These are phyloP conservation scores for Pleurostoma richardsiae DNA, from an alignment of 2,329 filamentous ascomycete genomes.

Conservation along the genomic window DNA sequence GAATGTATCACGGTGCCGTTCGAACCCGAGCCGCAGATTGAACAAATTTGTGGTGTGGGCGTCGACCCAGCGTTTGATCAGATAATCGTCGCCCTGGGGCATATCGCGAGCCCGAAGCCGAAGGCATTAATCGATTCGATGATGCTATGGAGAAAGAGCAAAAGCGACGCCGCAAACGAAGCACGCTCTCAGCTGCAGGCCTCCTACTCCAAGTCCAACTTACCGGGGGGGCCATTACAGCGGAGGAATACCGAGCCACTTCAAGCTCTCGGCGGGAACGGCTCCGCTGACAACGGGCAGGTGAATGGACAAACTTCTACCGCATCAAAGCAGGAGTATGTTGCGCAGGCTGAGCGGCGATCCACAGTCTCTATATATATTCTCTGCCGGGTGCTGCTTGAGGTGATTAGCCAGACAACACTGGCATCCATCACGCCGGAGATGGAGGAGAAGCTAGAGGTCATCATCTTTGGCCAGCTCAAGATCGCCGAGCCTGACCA, in stretches of 20 bases:
- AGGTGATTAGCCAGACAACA: conserved; percentile 88
- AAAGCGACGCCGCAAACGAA: conserved; percentile 80
- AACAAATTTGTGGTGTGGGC: conserved; percentile 84
- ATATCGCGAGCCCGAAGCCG: conserved; percentile 90
- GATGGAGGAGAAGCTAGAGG: conserved; percentile 91
- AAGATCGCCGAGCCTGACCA: conserved; percentile 84
- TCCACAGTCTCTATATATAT: conserved; percentile 96
- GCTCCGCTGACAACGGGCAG: conserved; percentile 19
- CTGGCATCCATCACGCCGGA: conserved; percentile 78
- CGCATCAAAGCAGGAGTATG: conserved; percentile 60
- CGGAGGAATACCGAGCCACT: conserved; percentile 72
- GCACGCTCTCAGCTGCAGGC: conserved; percentile 57
- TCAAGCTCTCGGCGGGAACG: conserved; percentile 30
- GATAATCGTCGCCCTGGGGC: conserved; percentile 84
- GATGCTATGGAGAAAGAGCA: conserved; percentile 96
- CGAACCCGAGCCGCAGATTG: conserved; percentile 78
- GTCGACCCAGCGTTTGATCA: conserved; percentile 90
- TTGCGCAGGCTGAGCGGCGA: conserved; percentile 77
- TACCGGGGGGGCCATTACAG: conserved; percentile 43
- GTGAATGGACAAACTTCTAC: conserved; percentile 31
- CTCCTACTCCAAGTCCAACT: conserved; percentile 34
- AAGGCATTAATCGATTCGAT: conserved; percentile 95
- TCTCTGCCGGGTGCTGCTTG: conserved; percentile 85
- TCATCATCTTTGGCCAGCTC: conserved; percentile 93
- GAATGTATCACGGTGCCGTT: conserved; percentile 77